Conservation (phyloP, 2,329 filamentous ascomycete genomes). For the Apiospora koreana region DNA sequence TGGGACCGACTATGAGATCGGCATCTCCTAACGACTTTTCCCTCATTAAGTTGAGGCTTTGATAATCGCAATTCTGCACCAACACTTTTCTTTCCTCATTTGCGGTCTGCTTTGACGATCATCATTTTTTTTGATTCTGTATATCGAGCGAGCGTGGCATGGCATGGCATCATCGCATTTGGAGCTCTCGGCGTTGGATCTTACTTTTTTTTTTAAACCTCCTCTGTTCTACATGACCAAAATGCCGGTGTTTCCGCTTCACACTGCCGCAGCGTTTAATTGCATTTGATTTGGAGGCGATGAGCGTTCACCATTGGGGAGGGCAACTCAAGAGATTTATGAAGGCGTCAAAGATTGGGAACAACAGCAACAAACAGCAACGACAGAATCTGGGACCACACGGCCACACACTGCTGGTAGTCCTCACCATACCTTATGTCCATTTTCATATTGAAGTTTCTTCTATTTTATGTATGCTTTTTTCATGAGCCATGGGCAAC, state of each 20-base stretch:
- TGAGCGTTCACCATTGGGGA: background rate
- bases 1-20: slow-evolving; percentile 34
- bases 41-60: background rate
- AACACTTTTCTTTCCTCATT: background rate
- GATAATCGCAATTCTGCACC: background rate
- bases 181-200: slow-evolving; percentile 35
- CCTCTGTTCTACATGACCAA: background rate
- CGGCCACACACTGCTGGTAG: slow-evolving; percentile 13
- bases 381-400: slow-evolving; percentile 15
- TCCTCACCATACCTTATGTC: slow-evolving; percentile 1
- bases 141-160: slow-evolving; percentile 38
- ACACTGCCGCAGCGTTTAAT: slow-evolving; percentile 12
- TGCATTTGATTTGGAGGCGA: background rate
- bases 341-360: slow-evolving; percentile 3
- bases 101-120: background rate
- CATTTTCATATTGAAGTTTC: background rate
- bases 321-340: background rate
- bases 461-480: background rate
- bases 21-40: slow-evolving; percentile 13
- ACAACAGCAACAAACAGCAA: slow-evolving; percentile 1
- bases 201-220: slow-evolving; percentile 3
- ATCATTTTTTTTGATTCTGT: slow-evolving; percentile 26
- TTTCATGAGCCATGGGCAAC: background rate
- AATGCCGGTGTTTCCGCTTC: background rate
- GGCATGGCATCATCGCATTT: slow-evolving; percentile 21